Percentiles rank a stretch among this genome's conserved stretches.
phyloP scores from a whole-genome alignment of 495 filamentous ascomycete genomes.

The Xylaria castorea region DNA sequence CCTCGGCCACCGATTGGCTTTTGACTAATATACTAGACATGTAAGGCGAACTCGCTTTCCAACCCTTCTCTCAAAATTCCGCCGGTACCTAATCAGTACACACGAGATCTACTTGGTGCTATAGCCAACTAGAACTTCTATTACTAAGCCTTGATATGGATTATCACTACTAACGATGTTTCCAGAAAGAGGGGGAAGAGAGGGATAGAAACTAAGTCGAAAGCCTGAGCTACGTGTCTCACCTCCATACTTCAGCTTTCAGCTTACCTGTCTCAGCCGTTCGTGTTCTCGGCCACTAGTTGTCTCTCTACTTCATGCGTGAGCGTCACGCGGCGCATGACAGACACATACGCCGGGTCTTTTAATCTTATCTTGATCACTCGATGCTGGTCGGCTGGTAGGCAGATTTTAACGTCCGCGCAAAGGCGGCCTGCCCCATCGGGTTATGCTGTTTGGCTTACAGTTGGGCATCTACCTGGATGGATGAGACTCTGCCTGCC shows the following conservation, averaged over 20 bases:
- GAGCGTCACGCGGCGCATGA: background rate
- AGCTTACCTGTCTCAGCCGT: slow-evolving; percentile 2
- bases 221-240: background rate
- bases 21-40: background rate
- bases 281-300: background rate
- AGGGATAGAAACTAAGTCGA: background rate
- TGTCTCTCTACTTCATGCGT: background rate
- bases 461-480: background rate
- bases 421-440: too few relatives aligned
- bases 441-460: background rate
- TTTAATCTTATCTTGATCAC: background rate
- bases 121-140: background rate
- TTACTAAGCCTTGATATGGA: background rate
- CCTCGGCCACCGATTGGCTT: background rate
- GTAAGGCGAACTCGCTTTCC: background rate
- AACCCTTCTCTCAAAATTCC: background rate
- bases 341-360: background rate
- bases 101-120: background rate
- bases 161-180: too few relatives aligned
- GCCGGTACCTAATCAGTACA: background rate
- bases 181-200: too few relatives aligned
- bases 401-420: background rate
- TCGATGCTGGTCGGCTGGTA: background rate
- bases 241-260: slow-evolving; percentile 5
- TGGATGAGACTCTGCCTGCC: background rate